Base-by-base conservation (phyloP, 768 basidiomycete genomes). In the Leucosporidium scottii region DNA sequence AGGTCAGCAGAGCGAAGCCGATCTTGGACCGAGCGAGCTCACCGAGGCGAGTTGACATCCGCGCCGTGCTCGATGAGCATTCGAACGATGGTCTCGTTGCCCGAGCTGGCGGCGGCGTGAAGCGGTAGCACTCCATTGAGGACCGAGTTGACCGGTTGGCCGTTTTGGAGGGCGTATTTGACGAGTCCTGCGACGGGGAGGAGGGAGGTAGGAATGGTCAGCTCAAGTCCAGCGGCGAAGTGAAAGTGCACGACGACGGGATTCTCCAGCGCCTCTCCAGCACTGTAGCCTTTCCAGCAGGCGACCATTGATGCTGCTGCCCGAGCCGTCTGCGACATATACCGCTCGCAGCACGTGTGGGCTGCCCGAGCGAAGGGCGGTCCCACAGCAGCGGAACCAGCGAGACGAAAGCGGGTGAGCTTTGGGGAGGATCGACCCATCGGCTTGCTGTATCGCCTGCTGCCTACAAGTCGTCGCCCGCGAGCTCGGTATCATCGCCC, bases 21-120 rank as follows among this genome's bases (percentile, higher is more conserved):
- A 18, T 67, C 72, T 34, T 25, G 49, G 61, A 51, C 58, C 36
- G 61, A 61, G 12, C 6, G 50, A 57, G 31, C 84, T 68, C 62
- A 90, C 89, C 93, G 86, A 62, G 91, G 88, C 6, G 93, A 93
- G 79, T 98, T 98, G 36, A 97, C 94, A 77, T 99, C 96, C n/a
- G 96, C 96, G 27, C 96, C 94, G 66, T 86, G 82, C 69, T 96
- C 91, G 75, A 99, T 88, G 56, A 99, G 81, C 71, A 93, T 82
- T 74, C 85, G 84, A 50, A 98, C 92, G 54, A 97, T 89, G 65
- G 86, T 84, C 64, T 89, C 90, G 76, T 85, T 90, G 2, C 96
- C 96, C 28, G 91, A 91, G 0, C 91, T 89, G 73, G 86, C 90
- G 3, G 94, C 96, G 5, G 92, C 93, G 76, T 99, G 96, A 13